A percentile compares a stretch with the other conserved stretches of the same genome.
phyloP scores from a whole-genome alignment of 139 green algal species.

The Zygnema cylindricum region DNA sequence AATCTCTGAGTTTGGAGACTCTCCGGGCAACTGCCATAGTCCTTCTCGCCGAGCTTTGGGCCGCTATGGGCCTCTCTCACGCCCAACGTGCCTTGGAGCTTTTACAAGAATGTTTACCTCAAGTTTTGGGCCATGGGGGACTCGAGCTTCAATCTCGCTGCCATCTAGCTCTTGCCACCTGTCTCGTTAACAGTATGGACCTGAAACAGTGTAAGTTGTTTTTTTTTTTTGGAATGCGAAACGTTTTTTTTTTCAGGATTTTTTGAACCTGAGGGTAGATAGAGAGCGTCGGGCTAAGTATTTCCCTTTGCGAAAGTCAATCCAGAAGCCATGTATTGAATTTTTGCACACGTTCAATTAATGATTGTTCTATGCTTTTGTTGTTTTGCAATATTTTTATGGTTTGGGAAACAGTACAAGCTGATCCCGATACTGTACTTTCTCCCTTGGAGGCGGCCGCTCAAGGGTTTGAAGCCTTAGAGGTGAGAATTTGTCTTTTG shows the following conservation, averaged over 20 bases:
- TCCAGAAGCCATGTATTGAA: no score
- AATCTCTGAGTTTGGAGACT: not conserved
- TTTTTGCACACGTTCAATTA: no score
- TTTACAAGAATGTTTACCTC: constrained; percentile 5
- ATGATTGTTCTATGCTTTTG: no score
- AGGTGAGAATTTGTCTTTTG: no score
- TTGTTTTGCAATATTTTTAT: no score
- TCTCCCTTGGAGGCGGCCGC: not conserved
- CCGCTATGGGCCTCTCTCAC: not conserved
- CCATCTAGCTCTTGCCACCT: not conserved
- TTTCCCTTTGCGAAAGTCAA: no score
- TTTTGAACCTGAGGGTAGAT: no score
- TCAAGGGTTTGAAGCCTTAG: not conserved
- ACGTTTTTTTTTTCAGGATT: no score
- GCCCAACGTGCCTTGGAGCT: constrained; percentile 3
- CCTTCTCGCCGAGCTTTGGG: constrained; percentile 8
- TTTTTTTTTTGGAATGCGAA: no score
- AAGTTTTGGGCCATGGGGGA: constrained; percentile 18
- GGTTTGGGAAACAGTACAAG: not conserved
- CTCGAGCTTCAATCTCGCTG: not conserved
- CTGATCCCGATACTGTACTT: not conserved
- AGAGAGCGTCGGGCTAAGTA: no score
- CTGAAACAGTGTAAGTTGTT: not conserved
- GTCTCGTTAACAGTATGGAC: constrained; percentile 5
- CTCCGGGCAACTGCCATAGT: constrained; percentile 7